phyloP scores from a whole-genome alignment of 345 rosid genomes.

The Brassica juncea region DNA sequence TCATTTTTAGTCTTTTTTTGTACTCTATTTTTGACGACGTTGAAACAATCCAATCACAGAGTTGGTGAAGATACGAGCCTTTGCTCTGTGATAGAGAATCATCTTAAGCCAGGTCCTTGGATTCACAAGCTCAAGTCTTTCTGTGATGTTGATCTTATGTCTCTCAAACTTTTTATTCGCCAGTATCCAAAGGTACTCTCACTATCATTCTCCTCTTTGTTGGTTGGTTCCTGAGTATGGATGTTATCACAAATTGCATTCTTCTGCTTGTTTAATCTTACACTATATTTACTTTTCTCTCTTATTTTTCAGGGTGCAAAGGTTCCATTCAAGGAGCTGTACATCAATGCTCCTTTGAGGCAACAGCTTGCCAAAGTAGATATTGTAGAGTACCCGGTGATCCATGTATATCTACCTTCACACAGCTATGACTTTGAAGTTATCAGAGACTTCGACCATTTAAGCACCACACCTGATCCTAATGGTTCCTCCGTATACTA shows the following conservation, averaged over 20 bases:
- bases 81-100: slow-evolving; percentile 18
- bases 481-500: slow-evolving; percentile 24
- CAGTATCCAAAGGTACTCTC: slow-evolving; percentile 54
- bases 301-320: slow-evolving; percentile 54
- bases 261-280: background rate
- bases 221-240: slow-evolving; percentile 1
- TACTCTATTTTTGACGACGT: slow-evolving; percentile 12
- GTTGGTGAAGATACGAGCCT: slow-evolving; percentile 64
- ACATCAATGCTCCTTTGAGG: slow-evolving; percentile 60
- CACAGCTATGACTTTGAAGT: slow-evolving; percentile 63
- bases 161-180: slow-evolving; percentile 68
- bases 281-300: background rate
- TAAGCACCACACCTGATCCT: slow-evolving; percentile 28
- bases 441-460: slow-evolving; percentile 38
- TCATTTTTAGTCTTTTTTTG: background rate
- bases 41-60: slow-evolving; percentile 41
- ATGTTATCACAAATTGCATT: background rate
- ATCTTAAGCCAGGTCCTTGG: slow-evolving; percentile 54
- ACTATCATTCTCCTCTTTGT: background rate
- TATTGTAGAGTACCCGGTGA: slow-evolving; percentile 79
- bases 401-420: slow-evolving; percentile 80
- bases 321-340: slow-evolving; percentile 65
- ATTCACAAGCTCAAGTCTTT: slow-evolving; percentile 60
- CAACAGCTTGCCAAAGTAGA: slow-evolving; percentile 57
- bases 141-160: slow-evolving; percentile 53